Evolutionary conservation across 345 rosid genomes (phyloP).

Genomic region (Brassica juncea): DNA sequence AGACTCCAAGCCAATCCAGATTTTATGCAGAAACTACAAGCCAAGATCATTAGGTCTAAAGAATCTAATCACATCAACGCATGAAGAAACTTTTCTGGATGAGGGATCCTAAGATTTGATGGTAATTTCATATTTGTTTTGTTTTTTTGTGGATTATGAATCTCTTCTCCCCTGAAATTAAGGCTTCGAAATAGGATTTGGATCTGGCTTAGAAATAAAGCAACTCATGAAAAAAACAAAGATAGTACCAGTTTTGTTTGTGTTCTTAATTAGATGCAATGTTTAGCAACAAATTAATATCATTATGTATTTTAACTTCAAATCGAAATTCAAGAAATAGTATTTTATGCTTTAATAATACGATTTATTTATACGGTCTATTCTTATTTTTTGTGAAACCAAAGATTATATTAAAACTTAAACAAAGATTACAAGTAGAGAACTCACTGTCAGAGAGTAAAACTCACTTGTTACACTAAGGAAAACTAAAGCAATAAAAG

Average conservation of each 20-base stretch:
- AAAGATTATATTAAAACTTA: no score
- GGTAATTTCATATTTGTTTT: conserved; percentile 5
- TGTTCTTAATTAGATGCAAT: not conserved
- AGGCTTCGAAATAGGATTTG: not conserved
- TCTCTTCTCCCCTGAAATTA: conserved; percentile 5
- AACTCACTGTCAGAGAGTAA: no score
- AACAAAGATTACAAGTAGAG: no score
- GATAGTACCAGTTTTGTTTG: not conserved
- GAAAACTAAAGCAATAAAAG: no score
- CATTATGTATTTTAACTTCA: conserved; percentile 2
- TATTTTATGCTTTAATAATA: not conserved
- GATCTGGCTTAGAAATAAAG: not conserved
- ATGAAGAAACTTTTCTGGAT: conserved; percentile 31
- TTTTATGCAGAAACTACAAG: conserved; percentile 79
- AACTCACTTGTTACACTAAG: no score
- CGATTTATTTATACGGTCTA: not conserved
- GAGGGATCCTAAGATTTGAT: not conserved
- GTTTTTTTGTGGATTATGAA: conserved; percentile 9
- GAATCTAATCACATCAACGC: conserved; percentile 40
- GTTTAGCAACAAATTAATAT: not conserved
- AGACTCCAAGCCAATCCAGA: conserved; percentile 79
- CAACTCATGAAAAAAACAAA: not conserved
- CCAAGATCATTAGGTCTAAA: conserved; percentile 55
- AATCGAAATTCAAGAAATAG: not conserved
- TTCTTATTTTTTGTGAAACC: no score